Percentiles rank a stretch among this genome's conserved stretches.
These are phyloP conservation scores for Neurospora crassa DNA, from an alignment of 2,329 filamentous ascomycete species.

Conservation along the genomic window DNA sequence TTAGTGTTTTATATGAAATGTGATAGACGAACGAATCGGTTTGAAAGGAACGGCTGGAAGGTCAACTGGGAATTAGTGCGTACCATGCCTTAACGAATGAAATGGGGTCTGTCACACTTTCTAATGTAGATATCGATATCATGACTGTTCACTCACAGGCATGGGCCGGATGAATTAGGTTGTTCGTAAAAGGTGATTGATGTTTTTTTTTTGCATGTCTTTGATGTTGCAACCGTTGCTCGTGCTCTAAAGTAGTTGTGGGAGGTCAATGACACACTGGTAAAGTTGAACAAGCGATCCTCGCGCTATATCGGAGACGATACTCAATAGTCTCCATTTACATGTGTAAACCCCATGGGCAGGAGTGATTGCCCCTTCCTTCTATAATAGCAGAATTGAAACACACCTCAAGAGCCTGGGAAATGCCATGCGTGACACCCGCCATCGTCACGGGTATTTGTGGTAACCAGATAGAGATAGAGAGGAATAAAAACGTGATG, in stretches of 20 bases:
- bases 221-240: not conserved
- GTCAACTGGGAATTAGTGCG: not conserved
- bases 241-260: not conserved
- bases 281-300: no score
- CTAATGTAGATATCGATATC: not conserved
- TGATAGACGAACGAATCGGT: not conserved
- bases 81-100: not conserved
- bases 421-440: not conserved
- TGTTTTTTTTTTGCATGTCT: not conserved
- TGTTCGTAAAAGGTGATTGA: not conserved
- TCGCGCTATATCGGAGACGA: no score
- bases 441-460: not conserved
- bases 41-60: not conserved
- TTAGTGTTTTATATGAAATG: not conserved
- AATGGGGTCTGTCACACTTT: not conserved
- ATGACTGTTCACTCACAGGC: not conserved
- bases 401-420: not conserved
- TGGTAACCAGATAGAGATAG: not conserved
- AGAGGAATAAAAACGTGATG: not conserved
- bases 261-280: not conserved
- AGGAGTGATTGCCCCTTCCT: not conserved
- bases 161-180: not conserved
- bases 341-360: not conserved
- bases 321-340: no score
- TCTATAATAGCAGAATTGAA: not conserved